Percentiles rank a stretch among this genome's conserved stretches.
These are phyloP conservation scores for Acanthamoeba culbertsoni DNA, from an alignment of 208 protist genomes.

Conservation along the genomic window DNA sequence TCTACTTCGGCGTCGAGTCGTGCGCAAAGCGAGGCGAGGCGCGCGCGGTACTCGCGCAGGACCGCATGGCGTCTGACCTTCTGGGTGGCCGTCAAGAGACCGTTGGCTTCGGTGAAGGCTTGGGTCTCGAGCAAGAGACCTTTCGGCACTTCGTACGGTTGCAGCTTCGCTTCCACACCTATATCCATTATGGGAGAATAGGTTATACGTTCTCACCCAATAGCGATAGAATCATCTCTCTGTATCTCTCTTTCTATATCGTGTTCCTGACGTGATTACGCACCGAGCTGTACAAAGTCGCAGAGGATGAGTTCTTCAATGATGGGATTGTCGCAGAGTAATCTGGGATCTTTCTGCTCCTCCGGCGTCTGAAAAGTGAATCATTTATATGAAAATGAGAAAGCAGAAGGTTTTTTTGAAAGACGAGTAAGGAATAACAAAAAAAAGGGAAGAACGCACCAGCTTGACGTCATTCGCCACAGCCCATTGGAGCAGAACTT, in stretches of 20 bases:
- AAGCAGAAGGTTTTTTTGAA: too few species aligned
- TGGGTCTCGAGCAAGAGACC: conserved; percentile 1
- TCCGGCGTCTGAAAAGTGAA: not conserved
- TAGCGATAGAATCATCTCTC: too few species aligned
- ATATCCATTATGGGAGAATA: too few species aligned
- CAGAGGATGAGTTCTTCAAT: not conserved
- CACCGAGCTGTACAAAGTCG: not conserved
- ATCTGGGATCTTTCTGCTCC: not conserved
- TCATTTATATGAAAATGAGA: not conserved
- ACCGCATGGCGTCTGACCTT: conserved; percentile 16
- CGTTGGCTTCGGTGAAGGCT: not conserved
- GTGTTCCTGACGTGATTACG: not conserved
- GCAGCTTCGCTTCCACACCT: not conserved
- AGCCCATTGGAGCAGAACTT: conserved; percentile 3
- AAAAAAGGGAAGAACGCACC: not conserved
- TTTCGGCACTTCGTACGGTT: conserved; percentile 1
- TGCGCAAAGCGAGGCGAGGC: not conserved
- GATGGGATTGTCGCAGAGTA: not conserved
- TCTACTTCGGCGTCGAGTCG: not conserved
- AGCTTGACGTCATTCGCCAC: not conserved
- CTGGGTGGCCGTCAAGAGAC: not conserved
- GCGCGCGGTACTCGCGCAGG: not conserved
- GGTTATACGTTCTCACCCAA: too few species aligned
- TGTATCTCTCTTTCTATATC: not conserved
- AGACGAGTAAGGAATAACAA: too few species aligned